A percentile compares a stretch with the other conserved stretches of the same genome.
These are phyloP conservation scores for Pythium oligandrum DNA, from an alignment of 352 stramenopile genomes.

Conservation along the genomic window DNA sequence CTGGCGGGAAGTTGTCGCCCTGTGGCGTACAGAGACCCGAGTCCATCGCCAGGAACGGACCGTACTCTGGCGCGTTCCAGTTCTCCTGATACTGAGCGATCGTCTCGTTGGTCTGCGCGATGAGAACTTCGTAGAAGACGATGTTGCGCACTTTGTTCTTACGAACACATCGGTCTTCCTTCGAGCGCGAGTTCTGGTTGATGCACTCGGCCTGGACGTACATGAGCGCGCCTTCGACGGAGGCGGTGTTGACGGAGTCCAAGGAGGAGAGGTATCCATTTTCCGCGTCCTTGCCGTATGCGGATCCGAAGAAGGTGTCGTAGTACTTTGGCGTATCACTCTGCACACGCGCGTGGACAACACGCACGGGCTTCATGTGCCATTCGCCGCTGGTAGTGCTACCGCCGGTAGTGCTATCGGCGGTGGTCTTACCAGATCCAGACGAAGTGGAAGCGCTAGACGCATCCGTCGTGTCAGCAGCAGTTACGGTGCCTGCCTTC, in stretches of 20 bases:
- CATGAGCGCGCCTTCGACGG: slow-evolving; percentile 22
- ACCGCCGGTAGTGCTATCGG: no score
- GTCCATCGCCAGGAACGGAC: slow-evolving; percentile 62
- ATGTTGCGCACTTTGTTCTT: slow-evolving; percentile 60
- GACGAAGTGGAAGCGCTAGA: no score
- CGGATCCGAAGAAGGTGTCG: no score
- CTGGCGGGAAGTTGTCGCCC: slow-evolving; percentile 31
- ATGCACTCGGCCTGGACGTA: slow-evolving; percentile 28
- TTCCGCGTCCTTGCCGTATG: slow-evolving; percentile 7
- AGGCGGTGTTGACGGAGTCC: slow-evolving; percentile 27
- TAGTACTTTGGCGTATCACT: no score
- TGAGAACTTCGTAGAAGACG: slow-evolving; percentile 69
- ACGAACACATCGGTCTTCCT: slow-evolving; percentile 23
- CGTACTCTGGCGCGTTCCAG: slow-evolving; percentile 41
- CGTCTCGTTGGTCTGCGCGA: slow-evolving; percentile 58
- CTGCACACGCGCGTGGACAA: no score
- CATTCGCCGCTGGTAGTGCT: no score
- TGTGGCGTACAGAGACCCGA: slow-evolving; percentile 52
- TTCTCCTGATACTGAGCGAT: slow-evolving; percentile 52
- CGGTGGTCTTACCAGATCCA: no score
- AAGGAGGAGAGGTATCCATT: slow-evolving; percentile 16
- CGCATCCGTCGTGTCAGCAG: no score
- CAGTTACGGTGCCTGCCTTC: no score
- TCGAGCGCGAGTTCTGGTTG: slow-evolving; percentile 15
- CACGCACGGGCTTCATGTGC: no score